Evolutionary conservation across 805 yeast genomes (phyloP).

Genomic region (Candida suzukii): DNA sequence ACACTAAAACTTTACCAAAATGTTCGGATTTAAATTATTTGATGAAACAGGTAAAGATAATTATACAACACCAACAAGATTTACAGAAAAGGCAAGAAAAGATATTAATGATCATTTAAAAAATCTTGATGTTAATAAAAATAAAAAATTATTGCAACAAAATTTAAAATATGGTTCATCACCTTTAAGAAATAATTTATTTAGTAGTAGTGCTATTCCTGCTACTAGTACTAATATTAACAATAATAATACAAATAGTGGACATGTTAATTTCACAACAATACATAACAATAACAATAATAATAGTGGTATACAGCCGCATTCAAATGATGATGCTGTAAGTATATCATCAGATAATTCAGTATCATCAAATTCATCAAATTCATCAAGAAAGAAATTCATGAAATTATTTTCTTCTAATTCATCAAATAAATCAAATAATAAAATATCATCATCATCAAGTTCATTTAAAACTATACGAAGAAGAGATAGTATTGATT

Average conservation of each 20-base stretch:
- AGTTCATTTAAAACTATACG: neutral
- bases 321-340: neutral
- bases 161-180: conserved; percentile 25
- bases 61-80: conserved; percentile 24
- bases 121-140: conserved; percentile 5
- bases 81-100: conserved; percentile 24
- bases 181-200: conserved; percentile 15
- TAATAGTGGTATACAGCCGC: neutral
- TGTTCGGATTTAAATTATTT: conserved; percentile 26
- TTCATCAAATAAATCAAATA: neutral
- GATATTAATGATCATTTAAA: conserved; percentile 22
- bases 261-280: too few species aligned
- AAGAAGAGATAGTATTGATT: neutral
- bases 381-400: neutral
- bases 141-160: conserved; percentile 2
- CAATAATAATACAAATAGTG: neutral
- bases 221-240: neutral
- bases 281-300: neutral
- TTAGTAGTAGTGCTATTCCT: conserved; percentile 3
- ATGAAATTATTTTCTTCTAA: neutral
- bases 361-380: neutral
- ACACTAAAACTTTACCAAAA: too few species aligned
- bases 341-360: neutral
- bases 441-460: neutral
- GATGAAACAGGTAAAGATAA: conserved; percentile 17